phyloP scores from a whole-genome alignment of 257 asterid species.

The Fraxinus cuspidata region DNA sequence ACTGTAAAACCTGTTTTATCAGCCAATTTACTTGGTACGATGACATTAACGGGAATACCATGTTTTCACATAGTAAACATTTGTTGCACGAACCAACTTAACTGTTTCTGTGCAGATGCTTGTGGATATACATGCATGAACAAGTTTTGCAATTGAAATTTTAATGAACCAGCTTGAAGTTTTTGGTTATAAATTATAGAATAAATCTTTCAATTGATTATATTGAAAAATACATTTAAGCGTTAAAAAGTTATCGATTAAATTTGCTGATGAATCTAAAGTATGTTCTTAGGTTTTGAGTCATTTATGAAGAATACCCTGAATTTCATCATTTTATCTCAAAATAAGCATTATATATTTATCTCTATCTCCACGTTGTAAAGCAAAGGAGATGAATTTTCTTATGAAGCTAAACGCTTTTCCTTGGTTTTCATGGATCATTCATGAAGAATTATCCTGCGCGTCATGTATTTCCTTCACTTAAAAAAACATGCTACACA shows the following conservation, averaged over 20 bases:
- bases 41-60: not conserved
- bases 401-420: constrained; percentile 3
- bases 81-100: not conserved
- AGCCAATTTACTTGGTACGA: constrained; percentile 1
- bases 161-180: not conserved
- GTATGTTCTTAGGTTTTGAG: not conserved
- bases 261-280: constrained; percentile 10
- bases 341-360: not conserved
- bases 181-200: not conserved
- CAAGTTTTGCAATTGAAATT: not conserved
- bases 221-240: not conserved
- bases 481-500: constrained; percentile 3
- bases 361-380: not conserved
- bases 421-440: constrained; percentile 12
- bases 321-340: not conserved
- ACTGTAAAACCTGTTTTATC: constrained; percentile 10
- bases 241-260: not conserved
- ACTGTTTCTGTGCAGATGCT: constrained; percentile 12
- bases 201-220: not conserved
- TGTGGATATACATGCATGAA: not conserved
- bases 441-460: constrained; percentile 2
- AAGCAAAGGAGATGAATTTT: constrained; percentile 6
- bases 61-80: constrained; percentile 10
- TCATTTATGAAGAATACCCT: not conserved
- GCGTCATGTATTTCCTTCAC: constrained; percentile 4